phyloP scores from a whole-genome alignment of 2,329 filamentous ascomycete species.

The Scedosporium aurantiacum region DNA sequence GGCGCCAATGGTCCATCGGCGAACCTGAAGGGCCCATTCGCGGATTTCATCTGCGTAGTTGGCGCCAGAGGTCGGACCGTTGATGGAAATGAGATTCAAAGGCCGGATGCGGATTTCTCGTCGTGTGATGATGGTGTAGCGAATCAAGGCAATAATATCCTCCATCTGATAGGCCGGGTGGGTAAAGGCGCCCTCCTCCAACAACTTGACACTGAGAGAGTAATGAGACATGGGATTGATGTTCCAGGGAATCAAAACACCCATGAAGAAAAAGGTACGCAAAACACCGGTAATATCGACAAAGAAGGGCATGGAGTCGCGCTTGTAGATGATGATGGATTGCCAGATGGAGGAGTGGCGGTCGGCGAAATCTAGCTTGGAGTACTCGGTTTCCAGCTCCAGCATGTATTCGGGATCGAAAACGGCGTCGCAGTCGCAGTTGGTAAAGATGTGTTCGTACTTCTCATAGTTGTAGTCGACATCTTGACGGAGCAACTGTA shows the following conservation, averaged over 20 bases:
- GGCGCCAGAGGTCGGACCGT: constrained; percentile 6
- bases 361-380: constrained; percentile 6
- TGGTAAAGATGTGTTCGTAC: constrained; percentile 15
- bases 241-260: constrained; percentile 12
- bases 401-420: constrained; percentile 14
- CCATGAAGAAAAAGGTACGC: constrained; percentile 16
- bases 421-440: constrained; percentile 15
- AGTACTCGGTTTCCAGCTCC: constrained; percentile 8
- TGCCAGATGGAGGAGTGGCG: constrained; percentile 16
- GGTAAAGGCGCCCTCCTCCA: constrained; percentile 6
- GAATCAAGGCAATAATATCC: constrained; percentile 6
- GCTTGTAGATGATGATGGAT: constrained; percentile 15
- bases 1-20: constrained; percentile 6
- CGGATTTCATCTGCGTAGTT: constrained; percentile 5
- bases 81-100: constrained; percentile 7
- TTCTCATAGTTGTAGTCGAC: constrained; percentile 12
- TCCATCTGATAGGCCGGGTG: constrained; percentile 7
- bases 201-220: constrained; percentile 6
- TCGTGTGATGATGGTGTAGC: constrained; percentile 5
- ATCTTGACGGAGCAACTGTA: constrained; percentile 8
- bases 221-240: constrained; percentile 7
- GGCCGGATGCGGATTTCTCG: constrained; percentile 7
- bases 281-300: constrained; percentile 15
- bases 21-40: constrained; percentile 6
- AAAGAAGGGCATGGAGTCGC: constrained; percentile 15